Conservation (phyloP, 2,329 filamentous ascomycete genomes). For the Podosphaera fusca region DNA sequence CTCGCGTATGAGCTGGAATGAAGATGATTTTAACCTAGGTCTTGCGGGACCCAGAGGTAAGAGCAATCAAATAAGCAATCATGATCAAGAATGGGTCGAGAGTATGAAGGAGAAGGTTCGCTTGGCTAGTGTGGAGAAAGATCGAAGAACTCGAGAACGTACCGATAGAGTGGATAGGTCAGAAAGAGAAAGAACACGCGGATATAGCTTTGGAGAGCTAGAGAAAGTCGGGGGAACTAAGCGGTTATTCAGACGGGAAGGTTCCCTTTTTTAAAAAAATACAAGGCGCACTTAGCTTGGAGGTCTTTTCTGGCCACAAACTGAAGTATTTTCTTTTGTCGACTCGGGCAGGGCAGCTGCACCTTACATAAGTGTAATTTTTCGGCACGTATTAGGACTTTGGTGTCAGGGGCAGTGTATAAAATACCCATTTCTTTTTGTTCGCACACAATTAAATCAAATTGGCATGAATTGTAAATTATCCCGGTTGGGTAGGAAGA, state of each 20-base stretch:
- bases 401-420: too few species aligned
- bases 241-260: slow-evolving; percentile 30
- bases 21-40: slow-evolving; percentile 36
- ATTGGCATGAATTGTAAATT: too few species aligned
- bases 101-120: slow-evolving; percentile 63
- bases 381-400: too few species aligned
- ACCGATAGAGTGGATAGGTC: slow-evolving; percentile 39
- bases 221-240: slow-evolving; percentile 52
- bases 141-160: slow-evolving; percentile 15
- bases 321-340: too few species aligned
- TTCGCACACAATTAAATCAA: too few species aligned
- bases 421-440: too few species aligned
- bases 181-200: slow-evolving; percentile 29
- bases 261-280: not conserved
- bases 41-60: slow-evolving; percentile 47
- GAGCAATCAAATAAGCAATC: slow-evolving; percentile 42
- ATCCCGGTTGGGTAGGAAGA: too few species aligned
- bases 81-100: slow-evolving; percentile 61
- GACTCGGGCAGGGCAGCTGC: too few species aligned
- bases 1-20: slow-evolving; percentile 31
- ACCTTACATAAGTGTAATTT: too few species aligned
- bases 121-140: slow-evolving; percentile 38
- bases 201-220: slow-evolving; percentile 36
- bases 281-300: too few species aligned
- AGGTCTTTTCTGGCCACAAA: too few species aligned